Percentiles rank a stretch among this genome's conserved stretches.
phyloP scores from a whole-genome alignment of 768 basidiomycete genomes.

The Mycena belliarum region DNA sequence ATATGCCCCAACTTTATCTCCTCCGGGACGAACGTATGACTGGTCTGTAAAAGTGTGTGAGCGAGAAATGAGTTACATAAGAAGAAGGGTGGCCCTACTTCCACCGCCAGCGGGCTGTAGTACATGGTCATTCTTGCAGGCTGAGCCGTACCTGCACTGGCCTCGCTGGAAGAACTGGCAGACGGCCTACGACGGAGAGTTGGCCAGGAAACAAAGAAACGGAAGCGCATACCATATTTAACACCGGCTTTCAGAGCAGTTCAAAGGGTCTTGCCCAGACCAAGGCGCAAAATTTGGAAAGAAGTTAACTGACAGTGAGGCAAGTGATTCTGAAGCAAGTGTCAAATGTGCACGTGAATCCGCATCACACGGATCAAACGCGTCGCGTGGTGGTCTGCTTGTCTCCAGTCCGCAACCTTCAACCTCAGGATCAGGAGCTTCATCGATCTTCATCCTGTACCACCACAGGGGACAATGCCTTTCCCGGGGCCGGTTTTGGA shows the following conservation, averaged over 20 bases:
- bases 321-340: background rate
- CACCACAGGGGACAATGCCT: too few relatives aligned
- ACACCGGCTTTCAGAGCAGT: background rate
- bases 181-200: background rate
- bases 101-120: background rate
- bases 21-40: conserved; percentile 19
- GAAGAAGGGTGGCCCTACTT: background rate
- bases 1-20: conserved; percentile 12
- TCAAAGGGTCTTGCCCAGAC: background rate
- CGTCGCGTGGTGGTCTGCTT: conserved; percentile 1
- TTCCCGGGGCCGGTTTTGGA: too few relatives aligned
- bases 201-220: background rate
- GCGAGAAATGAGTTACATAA: too few relatives aligned
- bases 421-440: too few relatives aligned
- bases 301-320: background rate
- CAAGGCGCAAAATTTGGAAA: too few relatives aligned
- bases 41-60: conserved; percentile 8
- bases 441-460: too few relatives aligned
- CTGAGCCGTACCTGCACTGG: conserved; percentile 8
- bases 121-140: conserved; percentile 19
- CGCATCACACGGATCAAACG: background rate
- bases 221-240: background rate
- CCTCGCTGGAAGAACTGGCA: conserved; percentile 17
- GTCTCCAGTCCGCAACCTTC: too few relatives aligned
- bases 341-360: background rate